A percentile compares a stretch with the other conserved stretches of the same genome.
Conservation (phyloP, 371 early-diverging fungal genomes). For the Dichotomocladium elegans region DNA sequence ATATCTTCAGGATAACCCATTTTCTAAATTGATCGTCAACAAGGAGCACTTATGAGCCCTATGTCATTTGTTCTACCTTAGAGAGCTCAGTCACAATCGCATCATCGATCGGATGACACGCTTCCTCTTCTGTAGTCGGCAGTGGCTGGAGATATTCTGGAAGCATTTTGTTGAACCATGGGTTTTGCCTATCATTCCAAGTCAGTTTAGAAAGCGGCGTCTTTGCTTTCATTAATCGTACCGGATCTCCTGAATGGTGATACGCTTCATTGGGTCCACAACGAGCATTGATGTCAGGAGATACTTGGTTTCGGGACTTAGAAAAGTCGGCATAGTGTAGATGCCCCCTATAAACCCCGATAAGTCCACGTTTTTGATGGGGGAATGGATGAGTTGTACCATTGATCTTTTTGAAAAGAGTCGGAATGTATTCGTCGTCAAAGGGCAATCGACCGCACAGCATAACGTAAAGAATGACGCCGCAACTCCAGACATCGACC, state of each 20-base stretch:
- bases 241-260: constrained; percentile 87
- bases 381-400: constrained; percentile 26
- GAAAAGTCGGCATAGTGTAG: constrained; percentile 83
- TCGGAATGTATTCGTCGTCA: constrained; percentile 98
- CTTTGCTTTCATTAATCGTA: constrained; percentile 4
- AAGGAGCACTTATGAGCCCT: too few relatives aligned
- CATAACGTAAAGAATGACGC: constrained; percentile 99
- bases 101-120: constrained; percentile 66
- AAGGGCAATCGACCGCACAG: constrained; percentile 98
- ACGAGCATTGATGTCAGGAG: constrained; percentile 91
- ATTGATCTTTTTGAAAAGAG: constrained; percentile 91
- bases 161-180: constrained; percentile 87
- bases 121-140: constrained; percentile 63
- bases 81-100: constrained; percentile 72
- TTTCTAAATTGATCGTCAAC: too few relatives aligned
- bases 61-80: constrained; percentile 47
- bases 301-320: constrained; percentile 78
- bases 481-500: constrained; percentile 99
- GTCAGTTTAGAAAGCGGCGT: neutral
- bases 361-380: too few relatives aligned
- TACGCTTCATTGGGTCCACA: constrained; percentile 94
- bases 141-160: constrained; percentile 88
- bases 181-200: constrained; percentile 54
- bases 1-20: constrained; percentile 72
- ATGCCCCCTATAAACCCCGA: constrained; percentile 78